Base-by-base conservation (phyloP, 768 basidiomycete species). In the Tremella fuciformis region DNA sequence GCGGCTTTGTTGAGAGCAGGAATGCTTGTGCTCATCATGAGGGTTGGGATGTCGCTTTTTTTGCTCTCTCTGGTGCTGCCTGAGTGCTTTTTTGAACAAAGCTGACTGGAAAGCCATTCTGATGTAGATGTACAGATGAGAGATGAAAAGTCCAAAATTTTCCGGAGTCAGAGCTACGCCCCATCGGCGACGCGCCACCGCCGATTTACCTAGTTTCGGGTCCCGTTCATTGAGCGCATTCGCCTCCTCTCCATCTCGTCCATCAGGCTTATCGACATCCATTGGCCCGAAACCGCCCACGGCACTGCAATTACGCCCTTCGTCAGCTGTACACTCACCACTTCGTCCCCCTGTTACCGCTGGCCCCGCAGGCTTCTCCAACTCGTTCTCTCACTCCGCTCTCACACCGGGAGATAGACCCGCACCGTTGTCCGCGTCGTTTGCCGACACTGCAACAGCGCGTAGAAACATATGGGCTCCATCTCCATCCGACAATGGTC, bases 221-320 rank as follows among this genome's bases (percentile, higher is more conserved):
- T 64, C 51, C 57, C 52, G 68, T 26, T 49, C 62, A 50, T 42
- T 44, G 22, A 57, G 38, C 18, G 59, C 50, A 37, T 71, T 71
- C 50, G 66, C 69, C 18, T 66, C 72, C 0, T 69, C 64, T 21
- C 75, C 67, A 75, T 81, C 19, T 78, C 70, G 62, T 48, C 71
- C 63, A 25, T 69, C 66, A n/a, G 63, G 64, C 13, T 53, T 69
- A 8, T 66, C 73, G 1, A 59, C 82, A 0, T 84, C 84, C 13
- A 77, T 82, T 48, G 55, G 15, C 79, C 52, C 69, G 78, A 41
- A 71, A 72, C 68, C 26, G 74, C 79, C 47, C 56, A 77, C 53
- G 65, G 59, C 67, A 1, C 58, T 70, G 2, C 67, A 63, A 47
- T 52, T 62, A 11, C 40, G 58, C 19, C 49, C 62, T 0, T 62